Percentiles rank a stretch among this genome's conserved stretches.
Evolutionary conservation across 495 filamentous ascomycete species (phyloP).

Genomic region (Xylaria flabelliformis): DNA sequence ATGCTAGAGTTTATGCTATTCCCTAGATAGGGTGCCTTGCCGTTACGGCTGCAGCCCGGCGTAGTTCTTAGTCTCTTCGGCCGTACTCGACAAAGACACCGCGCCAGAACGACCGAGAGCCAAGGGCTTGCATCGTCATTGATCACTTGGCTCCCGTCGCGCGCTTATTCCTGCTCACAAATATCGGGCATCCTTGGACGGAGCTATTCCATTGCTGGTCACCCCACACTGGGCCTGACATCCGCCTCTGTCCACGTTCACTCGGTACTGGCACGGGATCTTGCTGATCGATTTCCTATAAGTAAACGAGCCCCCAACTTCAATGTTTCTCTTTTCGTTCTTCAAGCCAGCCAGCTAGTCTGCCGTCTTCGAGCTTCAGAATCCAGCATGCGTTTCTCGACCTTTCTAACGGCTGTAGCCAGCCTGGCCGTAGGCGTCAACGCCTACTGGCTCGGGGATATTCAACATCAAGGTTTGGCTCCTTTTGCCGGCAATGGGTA

Average conservation of each 20-base stretch:
- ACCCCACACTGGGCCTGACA: constrained; percentile 18
- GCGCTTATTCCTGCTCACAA: constrained; percentile 21
- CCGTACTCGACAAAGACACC: constrained; percentile 15
- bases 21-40: constrained; percentile 7
- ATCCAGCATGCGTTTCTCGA: constrained; percentile 45
- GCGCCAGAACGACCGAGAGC: constrained; percentile 26
- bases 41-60: not conserved
- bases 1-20: constrained; percentile 4
- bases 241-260: constrained; percentile 22
- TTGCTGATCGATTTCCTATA: constrained; percentile 34
- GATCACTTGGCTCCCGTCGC: constrained; percentile 23
- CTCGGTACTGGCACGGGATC: constrained; percentile 34
- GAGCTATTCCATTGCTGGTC: constrained; percentile 23
- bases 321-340: constrained; percentile 25
- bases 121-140: constrained; percentile 19
- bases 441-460: constrained; percentile 54
- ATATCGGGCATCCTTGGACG: constrained; percentile 12
- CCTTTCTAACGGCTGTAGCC: constrained; percentile 47
- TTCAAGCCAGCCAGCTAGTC: constrained; percentile 22
- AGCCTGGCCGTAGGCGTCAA: constrained; percentile 45
- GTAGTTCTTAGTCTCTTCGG: constrained; percentile 16
- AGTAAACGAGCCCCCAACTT: constrained; percentile 32
- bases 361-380: constrained; percentile 32
- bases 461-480: constrained; percentile 53
- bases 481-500: constrained; percentile 55